These are phyloP conservation scores for Aspergillus sp. DNA, from an alignment of 2,329 filamentous ascomycete genomes.

Conservation along the genomic window DNA sequence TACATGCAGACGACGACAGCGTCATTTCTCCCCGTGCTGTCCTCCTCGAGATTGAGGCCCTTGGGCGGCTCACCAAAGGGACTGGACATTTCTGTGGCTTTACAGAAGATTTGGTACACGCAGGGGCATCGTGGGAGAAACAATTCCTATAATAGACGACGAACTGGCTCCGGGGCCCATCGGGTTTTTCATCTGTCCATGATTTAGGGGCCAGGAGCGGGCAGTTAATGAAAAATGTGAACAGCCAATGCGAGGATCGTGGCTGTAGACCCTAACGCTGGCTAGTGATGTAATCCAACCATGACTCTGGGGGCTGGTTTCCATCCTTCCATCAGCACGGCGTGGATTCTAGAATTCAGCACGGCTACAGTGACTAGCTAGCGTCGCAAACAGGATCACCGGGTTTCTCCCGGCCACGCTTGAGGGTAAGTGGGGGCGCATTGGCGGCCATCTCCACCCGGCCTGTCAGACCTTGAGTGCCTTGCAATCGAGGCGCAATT, in stretches of 20 bases:
- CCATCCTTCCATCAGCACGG: background rate
- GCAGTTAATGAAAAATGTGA: background rate
- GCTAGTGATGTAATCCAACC: constrained; percentile 6
- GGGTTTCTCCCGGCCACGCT: background rate
- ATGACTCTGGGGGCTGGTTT: constrained; percentile 2
- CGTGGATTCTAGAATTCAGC: constrained; percentile 4
- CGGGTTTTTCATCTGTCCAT: constrained; percentile 1
- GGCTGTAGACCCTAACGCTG: constrained; percentile 2
- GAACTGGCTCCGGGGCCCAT: background rate
- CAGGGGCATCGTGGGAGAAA: constrained; percentile 1
- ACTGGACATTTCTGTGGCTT: background rate
- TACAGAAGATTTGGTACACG: background rate
- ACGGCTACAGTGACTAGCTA: background rate
- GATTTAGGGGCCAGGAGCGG: constrained; percentile 4
- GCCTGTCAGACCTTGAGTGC: constrained; percentile 4
- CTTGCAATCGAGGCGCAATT: background rate
- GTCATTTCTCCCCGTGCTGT: background rate
- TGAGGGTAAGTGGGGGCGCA: constrained; percentile 2
- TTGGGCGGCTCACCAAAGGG: constrained; percentile 1
- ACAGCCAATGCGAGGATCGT: background rate
- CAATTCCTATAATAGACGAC: background rate
- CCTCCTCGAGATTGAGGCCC: background rate
- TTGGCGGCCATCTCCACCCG: constrained; percentile 1
- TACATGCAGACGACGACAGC: constrained; percentile 2
- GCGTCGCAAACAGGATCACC: background rate